These are phyloP conservation scores for Sistotremastrum suecicum DNA, from an alignment of 768 basidiomycete genomes.

Conservation along the genomic window DNA sequence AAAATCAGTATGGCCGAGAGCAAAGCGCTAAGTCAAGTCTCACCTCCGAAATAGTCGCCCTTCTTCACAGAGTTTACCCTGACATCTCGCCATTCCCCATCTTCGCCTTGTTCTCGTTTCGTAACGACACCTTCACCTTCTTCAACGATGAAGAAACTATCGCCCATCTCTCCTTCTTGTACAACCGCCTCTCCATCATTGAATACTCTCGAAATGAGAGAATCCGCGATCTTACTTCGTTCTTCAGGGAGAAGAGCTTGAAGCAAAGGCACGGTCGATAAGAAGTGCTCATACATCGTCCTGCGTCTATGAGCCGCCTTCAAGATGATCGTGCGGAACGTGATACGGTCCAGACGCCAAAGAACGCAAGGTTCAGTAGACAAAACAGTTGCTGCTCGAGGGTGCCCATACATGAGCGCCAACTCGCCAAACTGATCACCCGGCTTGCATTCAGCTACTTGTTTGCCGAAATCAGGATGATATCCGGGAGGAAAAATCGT, in stretches of 20 bases:
- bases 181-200: conserved; percentile 81
- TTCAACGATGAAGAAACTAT: conserved; percentile 96
- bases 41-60: conserved; percentile 98
- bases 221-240: conserved; percentile 94
- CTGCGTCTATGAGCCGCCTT: conserved; percentile 83
- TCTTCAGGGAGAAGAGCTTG: conserved; percentile 77
- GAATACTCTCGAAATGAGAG: conserved; percentile 72
- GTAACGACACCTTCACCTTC: conserved; percentile 83
- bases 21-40: conserved; percentile 12
- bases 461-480: conserved; percentile 60
- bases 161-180: conserved; percentile 85
- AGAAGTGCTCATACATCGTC: conserved; percentile 93
- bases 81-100: conserved; percentile 46
- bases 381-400: conserved; percentile 87
- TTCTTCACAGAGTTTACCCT: conserved; percentile 65
- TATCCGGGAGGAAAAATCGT: conserved; percentile 50
- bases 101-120: conserved; percentile 49
- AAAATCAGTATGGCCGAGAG: neutral
- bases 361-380: conserved; percentile 71
- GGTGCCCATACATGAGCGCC: conserved; percentile 96
- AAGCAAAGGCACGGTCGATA: conserved; percentile 80
- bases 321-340: conserved; percentile 94
- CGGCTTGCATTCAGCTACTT: conserved; percentile 73
- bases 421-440: conserved; percentile 91
- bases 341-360: conserved; percentile 95